A percentile compares a stretch with the other conserved stretches of the same genome.
Conservation (phyloP, 2,329 filamentous ascomycete species). For the Monilinia aucupariae region DNA sequence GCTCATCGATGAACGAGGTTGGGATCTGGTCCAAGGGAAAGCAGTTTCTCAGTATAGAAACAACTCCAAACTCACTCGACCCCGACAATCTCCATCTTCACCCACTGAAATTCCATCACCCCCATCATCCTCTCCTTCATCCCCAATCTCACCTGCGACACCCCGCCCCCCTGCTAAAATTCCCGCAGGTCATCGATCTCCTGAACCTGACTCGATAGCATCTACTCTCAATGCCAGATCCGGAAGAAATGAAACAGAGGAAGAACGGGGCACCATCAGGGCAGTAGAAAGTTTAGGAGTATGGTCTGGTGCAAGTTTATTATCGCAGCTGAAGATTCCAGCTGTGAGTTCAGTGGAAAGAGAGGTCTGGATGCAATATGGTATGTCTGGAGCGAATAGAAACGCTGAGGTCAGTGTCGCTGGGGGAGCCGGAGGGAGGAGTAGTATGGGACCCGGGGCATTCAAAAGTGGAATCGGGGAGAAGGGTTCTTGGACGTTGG, state of each 20-base stretch:
- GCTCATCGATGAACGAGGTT: conserved; percentile 64
- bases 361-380: conserved; percentile 65
- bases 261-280: conserved; percentile 54
- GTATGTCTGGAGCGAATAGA: conserved; percentile 55
- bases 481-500: conserved; percentile 54
- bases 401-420: conserved; percentile 46
- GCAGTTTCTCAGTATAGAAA: conserved; percentile 7
- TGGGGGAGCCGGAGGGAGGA: conserved; percentile 46
- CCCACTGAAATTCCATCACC: not conserved
- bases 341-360: conserved; percentile 66
- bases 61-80: conserved; percentile 1
- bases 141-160: not conserved
- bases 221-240: conserved; percentile 47
- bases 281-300: conserved; percentile 65
- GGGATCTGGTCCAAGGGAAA: conserved; percentile 58
- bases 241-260: conserved; percentile 38
- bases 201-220: conserved; percentile 54
- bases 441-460: conserved; percentile 57
- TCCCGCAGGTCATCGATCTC: conserved; percentile 34
- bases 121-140: not conserved
- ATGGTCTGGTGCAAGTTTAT: conserved; percentile 68
- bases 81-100: not conserved
- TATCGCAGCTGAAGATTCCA: conserved; percentile 62
- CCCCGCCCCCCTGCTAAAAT: not conserved
- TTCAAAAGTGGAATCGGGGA: conserved; percentile 40